phyloP scores from a whole-genome alignment of 192 early-diverging fungal genomes.

The Chytriomyces hyalinus region DNA sequence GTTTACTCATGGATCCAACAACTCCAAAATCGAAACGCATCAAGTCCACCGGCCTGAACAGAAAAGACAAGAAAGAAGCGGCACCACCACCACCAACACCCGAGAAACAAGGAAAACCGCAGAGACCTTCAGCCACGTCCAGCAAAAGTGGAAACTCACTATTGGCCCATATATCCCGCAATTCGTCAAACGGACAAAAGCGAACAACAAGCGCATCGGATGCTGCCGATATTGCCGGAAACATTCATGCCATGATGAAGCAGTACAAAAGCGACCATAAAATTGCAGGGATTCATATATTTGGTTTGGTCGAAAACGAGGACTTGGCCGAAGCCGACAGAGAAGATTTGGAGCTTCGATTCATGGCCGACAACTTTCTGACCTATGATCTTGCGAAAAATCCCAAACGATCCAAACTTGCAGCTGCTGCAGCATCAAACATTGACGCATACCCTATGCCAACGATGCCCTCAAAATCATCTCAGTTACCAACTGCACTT shows the following conservation, averaged over 20 bases:
- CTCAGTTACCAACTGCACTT: no score
- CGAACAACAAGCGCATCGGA: background rate
- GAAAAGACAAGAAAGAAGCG: no score
- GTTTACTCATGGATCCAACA: conserved; percentile 65
- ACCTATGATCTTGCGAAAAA: background rate
- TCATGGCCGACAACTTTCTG: conserved; percentile 19
- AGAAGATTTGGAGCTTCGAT: conserved; percentile 11
- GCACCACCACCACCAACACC: no score
- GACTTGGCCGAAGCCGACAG: conserved; percentile 4
- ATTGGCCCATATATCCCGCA: no score
- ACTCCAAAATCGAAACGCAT: conserved; percentile 55
- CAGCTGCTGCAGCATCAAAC: background rate
- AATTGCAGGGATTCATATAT: background rate
- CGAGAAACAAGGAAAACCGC: no score
- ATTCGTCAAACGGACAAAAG: no score
- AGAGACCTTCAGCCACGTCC: no score
- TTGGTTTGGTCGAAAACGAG: background rate
- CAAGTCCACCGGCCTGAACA: background rate
- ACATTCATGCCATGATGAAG: conserved; percentile 8
- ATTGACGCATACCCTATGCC: background rate
- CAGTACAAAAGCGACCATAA: conserved; percentile 6
- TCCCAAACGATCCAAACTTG: background rate
- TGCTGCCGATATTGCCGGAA: conserved; percentile 17
- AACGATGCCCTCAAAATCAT: background rate
- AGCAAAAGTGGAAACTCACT: no score